A percentile compares a stretch with the other conserved stretches of the same genome.
These are phyloP conservation scores for Arthromyces matolae DNA, from an alignment of 768 basidiomycete species.

Conservation along the genomic window DNA sequence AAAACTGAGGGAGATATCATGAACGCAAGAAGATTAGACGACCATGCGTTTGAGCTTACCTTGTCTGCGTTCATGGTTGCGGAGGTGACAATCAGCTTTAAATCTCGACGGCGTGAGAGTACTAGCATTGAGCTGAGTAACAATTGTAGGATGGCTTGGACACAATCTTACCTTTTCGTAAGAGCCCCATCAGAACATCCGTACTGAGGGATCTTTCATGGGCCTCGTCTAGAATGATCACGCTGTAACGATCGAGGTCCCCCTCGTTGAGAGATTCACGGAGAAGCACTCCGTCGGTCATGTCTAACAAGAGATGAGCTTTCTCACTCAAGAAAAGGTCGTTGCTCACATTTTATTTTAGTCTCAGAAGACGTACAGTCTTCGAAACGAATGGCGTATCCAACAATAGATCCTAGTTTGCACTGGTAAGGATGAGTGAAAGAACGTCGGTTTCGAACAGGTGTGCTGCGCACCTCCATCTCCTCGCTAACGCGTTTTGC, in stretches of 20 bases:
- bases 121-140: constrained; percentile 38
- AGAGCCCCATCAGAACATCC: constrained; percentile 95
- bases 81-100: constrained; percentile 96
- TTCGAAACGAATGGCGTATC: constrained; percentile 98
- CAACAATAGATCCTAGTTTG: constrained; percentile 86
- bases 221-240: constrained; percentile 98
- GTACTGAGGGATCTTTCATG: constrained; percentile 97
- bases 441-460: neutral
- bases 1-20: constrained; percentile 56
- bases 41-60: constrained; percentile 38
- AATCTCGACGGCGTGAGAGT: constrained; percentile 83
- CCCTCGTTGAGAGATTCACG: constrained; percentile 98
- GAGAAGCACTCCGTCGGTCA: constrained; percentile 99
- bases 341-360: constrained; percentile 86
- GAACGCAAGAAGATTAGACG: neutral
- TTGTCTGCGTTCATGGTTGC: constrained; percentile 99
- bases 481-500: constrained; percentile 99
- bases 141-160: neutral
- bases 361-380: constrained; percentile 94
- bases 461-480: constrained; percentile 71
- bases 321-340: neutral
- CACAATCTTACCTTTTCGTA: constrained; percentile 76
- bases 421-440: constrained; percentile 42
- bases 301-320: constrained; percentile 49
- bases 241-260: constrained; percentile 94